Conservation (phyloP, 208 protist genomes). For the Crithidia acanthocephali region DNA sequence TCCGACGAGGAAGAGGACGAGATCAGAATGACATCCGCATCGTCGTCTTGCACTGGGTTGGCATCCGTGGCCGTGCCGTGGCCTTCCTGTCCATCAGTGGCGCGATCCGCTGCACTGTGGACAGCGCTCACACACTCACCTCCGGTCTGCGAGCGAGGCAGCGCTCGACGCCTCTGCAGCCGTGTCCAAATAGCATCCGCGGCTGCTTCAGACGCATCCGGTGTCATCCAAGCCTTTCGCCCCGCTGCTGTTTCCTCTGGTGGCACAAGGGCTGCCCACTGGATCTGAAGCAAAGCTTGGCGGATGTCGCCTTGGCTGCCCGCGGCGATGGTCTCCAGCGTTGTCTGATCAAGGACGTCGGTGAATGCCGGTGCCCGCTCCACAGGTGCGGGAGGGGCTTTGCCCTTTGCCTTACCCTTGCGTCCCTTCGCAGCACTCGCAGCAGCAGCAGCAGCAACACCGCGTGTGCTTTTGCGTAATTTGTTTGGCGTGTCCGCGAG, state of each 20-base stretch:
- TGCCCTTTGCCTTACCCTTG: neutral
- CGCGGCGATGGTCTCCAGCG: constrained; percentile 48
- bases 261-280: constrained; percentile 54
- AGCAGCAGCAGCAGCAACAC: neutral
- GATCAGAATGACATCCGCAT: constrained; percentile 11
- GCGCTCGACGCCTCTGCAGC: constrained; percentile 16
- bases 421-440: neutral
- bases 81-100: too few species aligned
- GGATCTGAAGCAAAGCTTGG: constrained; percentile 77
- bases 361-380: neutral
- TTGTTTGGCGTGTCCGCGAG: neutral
- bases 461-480: neutral
- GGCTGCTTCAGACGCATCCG: neutral
- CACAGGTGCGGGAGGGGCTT: neutral
- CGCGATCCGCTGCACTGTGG: too few species aligned
- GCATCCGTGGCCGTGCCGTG: too few species aligned
- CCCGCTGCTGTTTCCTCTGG: neutral
- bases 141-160: too few species aligned
- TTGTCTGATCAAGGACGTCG: constrained; percentile 15
- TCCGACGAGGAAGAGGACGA: constrained; percentile 13
- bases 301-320: constrained; percentile 80
- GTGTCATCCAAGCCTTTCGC: neutral
- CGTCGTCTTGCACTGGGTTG: neutral
- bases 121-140: too few species aligned
- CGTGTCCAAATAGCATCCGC: constrained; percentile 22